Evolutionary conservation across 1,284 basidiomycete species (phyloP).

Genomic region (Rhodofomes roseus): DNA sequence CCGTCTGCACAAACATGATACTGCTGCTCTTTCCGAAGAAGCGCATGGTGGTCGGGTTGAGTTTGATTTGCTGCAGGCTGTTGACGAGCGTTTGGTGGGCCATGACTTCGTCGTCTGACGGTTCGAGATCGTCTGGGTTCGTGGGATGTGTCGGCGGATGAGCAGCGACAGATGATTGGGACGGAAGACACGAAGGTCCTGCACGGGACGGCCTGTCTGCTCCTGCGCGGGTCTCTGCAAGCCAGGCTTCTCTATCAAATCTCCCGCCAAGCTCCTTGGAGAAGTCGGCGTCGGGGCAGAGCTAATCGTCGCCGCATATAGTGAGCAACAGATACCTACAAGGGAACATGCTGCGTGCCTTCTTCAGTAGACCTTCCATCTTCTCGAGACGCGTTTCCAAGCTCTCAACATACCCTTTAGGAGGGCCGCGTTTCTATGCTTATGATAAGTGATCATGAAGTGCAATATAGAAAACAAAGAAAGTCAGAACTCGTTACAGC

Average conservation of each 20-base stretch:
- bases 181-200: slow-evolving; percentile 7
- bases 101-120: slow-evolving; percentile 35
- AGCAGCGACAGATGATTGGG: slow-evolving; percentile 12
- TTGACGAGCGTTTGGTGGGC: slow-evolving; percentile 24
- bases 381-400: slow-evolving; percentile 69
- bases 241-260: slow-evolving; percentile 45
- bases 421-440: slow-evolving; percentile 77
- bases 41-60: slow-evolving; percentile 31
- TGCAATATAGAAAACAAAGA: too few relatives aligned
- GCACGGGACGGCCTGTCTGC: slow-evolving; percentile 11
- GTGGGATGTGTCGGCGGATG: slow-evolving; percentile 3
- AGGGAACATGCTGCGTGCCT: slow-evolving; percentile 36
- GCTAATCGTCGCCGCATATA: slow-evolving; percentile 24
- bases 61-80: slow-evolving; percentile 24
- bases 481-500: too few relatives aligned
- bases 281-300: slow-evolving; percentile 49
- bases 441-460: too few relatives aligned
- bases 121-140: slow-evolving; percentile 31
- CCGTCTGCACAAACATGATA: slow-evolving; percentile 44
- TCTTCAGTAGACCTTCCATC: slow-evolving; percentile 64
- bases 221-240: slow-evolving; percentile 21
- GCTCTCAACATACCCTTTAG: slow-evolving; percentile 78
- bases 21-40: slow-evolving; percentile 55
- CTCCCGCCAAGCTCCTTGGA: slow-evolving; percentile 43
- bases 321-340: not conserved